These are phyloP conservation scores for Botrytis aclada DNA, from an alignment of 2,329 filamentous ascomycete species.

Conservation along the genomic window DNA sequence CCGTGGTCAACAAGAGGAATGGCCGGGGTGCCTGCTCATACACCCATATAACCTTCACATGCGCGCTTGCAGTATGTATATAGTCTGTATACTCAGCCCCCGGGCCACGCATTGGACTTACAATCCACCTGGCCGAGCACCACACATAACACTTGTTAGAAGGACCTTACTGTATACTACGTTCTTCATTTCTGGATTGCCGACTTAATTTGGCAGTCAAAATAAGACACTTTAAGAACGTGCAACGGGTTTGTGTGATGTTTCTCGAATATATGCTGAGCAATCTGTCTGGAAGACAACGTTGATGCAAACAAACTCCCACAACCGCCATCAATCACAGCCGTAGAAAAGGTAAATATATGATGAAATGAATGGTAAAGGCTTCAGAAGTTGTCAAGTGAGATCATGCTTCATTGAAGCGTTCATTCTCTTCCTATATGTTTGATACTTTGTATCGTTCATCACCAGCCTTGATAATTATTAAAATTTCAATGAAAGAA, in stretches of 20 bases:
- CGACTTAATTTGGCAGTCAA: no score
- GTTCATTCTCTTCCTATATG: constrained; percentile 70
- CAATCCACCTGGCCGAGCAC: neutral
- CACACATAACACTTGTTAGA: neutral
- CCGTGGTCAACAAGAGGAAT: neutral
- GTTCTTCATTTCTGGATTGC: neutral
- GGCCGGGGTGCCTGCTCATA: neutral
- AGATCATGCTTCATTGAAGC: constrained; percentile 55
- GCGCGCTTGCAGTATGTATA: neutral
- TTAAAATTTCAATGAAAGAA: constrained; percentile 25
- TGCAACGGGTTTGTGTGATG: neutral
- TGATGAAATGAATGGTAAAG: constrained; percentile 23
- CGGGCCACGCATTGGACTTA: neutral
- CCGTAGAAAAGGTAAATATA: neutral
- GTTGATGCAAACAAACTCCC: neutral
- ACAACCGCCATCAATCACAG: neutral
- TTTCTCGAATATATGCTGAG: neutral
- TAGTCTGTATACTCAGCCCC: neutral
- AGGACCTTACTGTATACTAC: neutral
- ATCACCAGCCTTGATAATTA: constrained; percentile 53
- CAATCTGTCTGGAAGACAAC: neutral
- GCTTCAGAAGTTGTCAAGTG: constrained; percentile 60
- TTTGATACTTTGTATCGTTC: constrained; percentile 52
- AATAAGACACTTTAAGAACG: neutral
- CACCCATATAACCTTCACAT: neutral